These are phyloP conservation scores for Trypanosomatidae sp. DNA, from an alignment of 208 protist species.

Conservation along the genomic window DNA sequence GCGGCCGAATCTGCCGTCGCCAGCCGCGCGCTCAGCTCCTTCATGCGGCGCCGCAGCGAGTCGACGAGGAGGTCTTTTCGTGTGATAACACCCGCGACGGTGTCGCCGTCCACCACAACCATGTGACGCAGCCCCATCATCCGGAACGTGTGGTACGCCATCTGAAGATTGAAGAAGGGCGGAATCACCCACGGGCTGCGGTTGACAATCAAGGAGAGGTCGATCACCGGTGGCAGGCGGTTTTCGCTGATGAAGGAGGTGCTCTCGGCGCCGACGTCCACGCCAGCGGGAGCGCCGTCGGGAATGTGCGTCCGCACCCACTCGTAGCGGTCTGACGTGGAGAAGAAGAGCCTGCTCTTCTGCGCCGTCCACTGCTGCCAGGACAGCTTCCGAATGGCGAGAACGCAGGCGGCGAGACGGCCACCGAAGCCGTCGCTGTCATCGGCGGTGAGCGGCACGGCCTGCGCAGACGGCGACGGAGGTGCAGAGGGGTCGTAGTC, in stretches of 20 bases:
- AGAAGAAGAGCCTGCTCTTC: slow-evolving; percentile 73
- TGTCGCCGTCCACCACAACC: slow-evolving; percentile 86
- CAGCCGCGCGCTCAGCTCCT: slow-evolving; percentile 42
- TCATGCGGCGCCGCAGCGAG: slow-evolving; percentile 49
- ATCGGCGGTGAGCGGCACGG: slow-evolving; percentile 17
- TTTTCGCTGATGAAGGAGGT: slow-evolving; percentile 18
- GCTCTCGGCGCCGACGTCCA: slow-evolving; percentile 8
- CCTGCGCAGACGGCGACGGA: too few species aligned
- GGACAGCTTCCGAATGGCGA: too few species aligned
- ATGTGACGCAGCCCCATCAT: slow-evolving; percentile 94
- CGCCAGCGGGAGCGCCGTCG: neutral
- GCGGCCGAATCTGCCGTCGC: slow-evolving; percentile 13
- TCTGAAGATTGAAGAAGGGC: slow-evolving; percentile 82
- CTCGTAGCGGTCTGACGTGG: slow-evolving; percentile 35
- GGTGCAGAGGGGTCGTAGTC: too few species aligned
- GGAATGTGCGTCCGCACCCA: slow-evolving; percentile 38
- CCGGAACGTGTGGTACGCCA: slow-evolving; percentile 90
- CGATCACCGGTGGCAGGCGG: slow-evolving; percentile 56
- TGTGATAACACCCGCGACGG: slow-evolving; percentile 92
- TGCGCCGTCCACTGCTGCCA: slow-evolving; percentile 72
- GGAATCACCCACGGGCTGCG: slow-evolving; percentile 89
- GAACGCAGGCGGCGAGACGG: too few species aligned
- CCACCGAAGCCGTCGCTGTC: slow-evolving; percentile 54
- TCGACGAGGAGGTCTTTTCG: slow-evolving; percentile 89
- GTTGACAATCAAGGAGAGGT: slow-evolving; percentile 87